Evolutionary conservation across 2,329 filamentous ascomycete species (phyloP), one percentile per base, ranked within the genome.

Genomic region (Tympanopsis confertula): DNA sequence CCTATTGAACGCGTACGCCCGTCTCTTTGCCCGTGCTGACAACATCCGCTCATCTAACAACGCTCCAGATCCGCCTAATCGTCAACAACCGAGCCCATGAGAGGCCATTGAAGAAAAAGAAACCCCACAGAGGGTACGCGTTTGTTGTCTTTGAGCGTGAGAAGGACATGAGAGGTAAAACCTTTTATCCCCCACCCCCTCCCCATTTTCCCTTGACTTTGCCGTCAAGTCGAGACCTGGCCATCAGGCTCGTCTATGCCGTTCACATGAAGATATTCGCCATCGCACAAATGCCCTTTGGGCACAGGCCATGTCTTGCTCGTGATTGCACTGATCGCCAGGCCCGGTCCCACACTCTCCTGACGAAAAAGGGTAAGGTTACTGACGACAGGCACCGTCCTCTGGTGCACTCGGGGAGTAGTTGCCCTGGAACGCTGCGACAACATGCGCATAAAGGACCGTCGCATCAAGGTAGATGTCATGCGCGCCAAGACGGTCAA

Each of bases 141-240:
- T 98, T 98, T 56, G 82, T 98, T 49, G 86, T 96, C 39, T 98
- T 89, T 56, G 89, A 96, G 62, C 82, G 86, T 58, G 91, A 96
- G 64, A 88, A 89, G 62, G 91, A 96, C 58, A 95, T 96, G 88
- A 93, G 93, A 86, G 87, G 88, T 95, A 93, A 77, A 66, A 62
- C 61, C 54, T 53, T 50, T 53, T 47, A 55, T 47, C 47, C 44
- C 40, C 35, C 36, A 42, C 44, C 43, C 48, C 41, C 44, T 42
- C 41, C 46, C 41, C 42, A 42, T 43, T 37, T 42, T 46, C 46
- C 45, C 42, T 45, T 39, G 37, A 45, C 48, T 49, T 53, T 58
- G 62, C 59, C 58, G 50, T 57, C 65, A 50, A 72, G 65, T 70
- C 58, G 49, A 56, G 20, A 19, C 32, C 52, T 52, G 67, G 69